Evolutionary conservation across 257 asterid genomes (phyloP), one percentile per base, ranked within the genome.

Genomic region (Agastache rugosa): DNA sequence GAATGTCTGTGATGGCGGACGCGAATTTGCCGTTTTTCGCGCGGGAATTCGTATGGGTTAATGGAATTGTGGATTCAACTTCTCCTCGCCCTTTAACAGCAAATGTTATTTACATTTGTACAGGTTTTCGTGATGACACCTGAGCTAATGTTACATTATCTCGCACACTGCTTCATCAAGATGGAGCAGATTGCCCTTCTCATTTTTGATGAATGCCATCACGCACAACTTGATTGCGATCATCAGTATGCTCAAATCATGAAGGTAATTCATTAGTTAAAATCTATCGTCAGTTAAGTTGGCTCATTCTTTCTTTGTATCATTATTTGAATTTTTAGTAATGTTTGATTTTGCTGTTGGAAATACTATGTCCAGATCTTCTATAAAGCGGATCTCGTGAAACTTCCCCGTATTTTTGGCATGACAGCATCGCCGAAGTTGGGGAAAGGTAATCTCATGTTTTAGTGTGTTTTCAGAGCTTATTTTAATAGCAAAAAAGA

Each of bases 101-200:
- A 20, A 8, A 64, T 41, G 47, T 51, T 22, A 20, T 50, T 37
- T 11, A 29, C 11, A 19, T 63, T 17, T 37, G 69, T 17, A 80
- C 96, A 91, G 97, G 84, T 91, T 78, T 79, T 91, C 69, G 97
- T 89, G 66, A 89, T 91, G 95, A 91, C 95, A 55, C 96, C 97
- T 62, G 84, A 89, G 83, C 74, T 86, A 68, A 80, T 91, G 86
- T 48, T 86, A 62, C 90, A 84, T 72, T 77, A 82, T 81, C 86
- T 91, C 7, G 83, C 91, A 55, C 97, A 91, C 81, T 85, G 95
- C 87, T 86, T 81, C 76, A 85, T 91, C 56, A 89, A 79, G 82
- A 86, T 91, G 72, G 97, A 91, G 80, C 71, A 64, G 75, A 85
- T 91, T 61, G 87, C 96, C 15, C 93, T 91, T 72, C 83, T 91